phyloP scores from a whole-genome alignment of 2,329 filamentous ascomycete species.

The Truncatella angustata region DNA sequence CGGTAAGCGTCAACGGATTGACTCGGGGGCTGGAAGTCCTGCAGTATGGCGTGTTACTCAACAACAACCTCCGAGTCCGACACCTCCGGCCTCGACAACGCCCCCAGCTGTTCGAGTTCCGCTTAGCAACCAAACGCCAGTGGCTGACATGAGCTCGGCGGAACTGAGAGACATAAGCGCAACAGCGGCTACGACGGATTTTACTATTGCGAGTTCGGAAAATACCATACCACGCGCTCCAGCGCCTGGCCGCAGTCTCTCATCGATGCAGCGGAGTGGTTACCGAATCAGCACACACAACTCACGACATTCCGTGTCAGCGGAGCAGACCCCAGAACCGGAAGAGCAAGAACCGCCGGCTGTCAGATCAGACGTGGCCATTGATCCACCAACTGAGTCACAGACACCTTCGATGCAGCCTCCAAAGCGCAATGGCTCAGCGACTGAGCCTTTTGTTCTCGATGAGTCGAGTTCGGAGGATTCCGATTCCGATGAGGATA shows the following conservation, averaged over 20 bases:
- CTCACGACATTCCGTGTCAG: constrained; percentile 7
- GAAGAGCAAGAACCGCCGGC: constrained; percentile 8
- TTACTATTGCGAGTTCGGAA: constrained; percentile 1
- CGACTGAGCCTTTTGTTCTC: constrained; percentile 21
- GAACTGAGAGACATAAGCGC: constrained; percentile 26
- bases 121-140: constrained; percentile 20
- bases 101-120: background rate
- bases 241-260: constrained; percentile 21
- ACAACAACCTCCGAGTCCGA: background rate
- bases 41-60: background rate
- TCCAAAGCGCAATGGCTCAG: constrained; percentile 18
- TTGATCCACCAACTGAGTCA: background rate
- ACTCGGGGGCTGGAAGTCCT: constrained; percentile 9
- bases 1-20: constrained; percentile 26
- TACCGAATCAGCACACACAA: constrained; percentile 28
- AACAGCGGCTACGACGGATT: constrained; percentile 19
- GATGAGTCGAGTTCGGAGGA: constrained; percentile 20
- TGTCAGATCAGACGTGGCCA: background rate
- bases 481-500: constrained; percentile 23
- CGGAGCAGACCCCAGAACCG: constrained; percentile 8
- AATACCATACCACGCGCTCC: background rate
- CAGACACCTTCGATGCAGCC: background rate
- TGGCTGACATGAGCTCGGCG: constrained; percentile 23
- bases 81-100: background rate
- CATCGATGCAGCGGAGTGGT: constrained; percentile 26